phyloP scores from a whole-genome alignment of 2,329 filamentous ascomycete genomes.

The Botrytis byssoidea region DNA sequence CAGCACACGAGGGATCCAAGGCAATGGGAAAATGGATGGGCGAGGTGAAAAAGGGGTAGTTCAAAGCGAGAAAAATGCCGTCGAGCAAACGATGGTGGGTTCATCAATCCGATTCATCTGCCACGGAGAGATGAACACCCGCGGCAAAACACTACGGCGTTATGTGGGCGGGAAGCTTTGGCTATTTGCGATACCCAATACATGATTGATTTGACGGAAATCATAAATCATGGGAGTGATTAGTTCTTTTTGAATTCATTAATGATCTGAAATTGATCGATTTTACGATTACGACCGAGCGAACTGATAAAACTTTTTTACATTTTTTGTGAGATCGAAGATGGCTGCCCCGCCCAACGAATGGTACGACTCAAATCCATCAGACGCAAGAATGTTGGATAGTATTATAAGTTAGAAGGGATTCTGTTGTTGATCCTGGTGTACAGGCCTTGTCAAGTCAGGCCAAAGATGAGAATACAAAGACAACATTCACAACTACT shows the following conservation, averaged over 20 bases:
- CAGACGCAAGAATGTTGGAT: not conserved
- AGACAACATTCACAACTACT: not conserved
- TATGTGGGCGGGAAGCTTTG: not conserved
- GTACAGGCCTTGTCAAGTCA: not conserved
- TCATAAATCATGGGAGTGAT: not conserved
- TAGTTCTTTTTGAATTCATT: not conserved
- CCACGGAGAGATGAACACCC: not conserved
- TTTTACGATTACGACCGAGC: not conserved
- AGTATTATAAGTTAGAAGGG: not conserved
- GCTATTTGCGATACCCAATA: constrained; percentile 3
- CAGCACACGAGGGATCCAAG: constrained; percentile 72
- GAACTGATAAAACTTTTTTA: not conserved
- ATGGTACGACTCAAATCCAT: not conserved
- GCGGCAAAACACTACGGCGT: not conserved
- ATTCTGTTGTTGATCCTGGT: not conserved
- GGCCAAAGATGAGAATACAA: not conserved
- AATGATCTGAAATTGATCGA: not conserved
- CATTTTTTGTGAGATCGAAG: not conserved
- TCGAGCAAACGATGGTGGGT: not conserved
- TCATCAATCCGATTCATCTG: not conserved
- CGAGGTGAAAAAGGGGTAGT: constrained; percentile 38
- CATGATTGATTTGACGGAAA: not conserved
- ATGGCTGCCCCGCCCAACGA: not conserved
- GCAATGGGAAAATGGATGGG: constrained; percentile 67
- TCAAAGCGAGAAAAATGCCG: not conserved